Base-by-base conservation (phyloP, 2,329 filamentous ascomycete species). In the Colletotrichum tropicale region DNA sequence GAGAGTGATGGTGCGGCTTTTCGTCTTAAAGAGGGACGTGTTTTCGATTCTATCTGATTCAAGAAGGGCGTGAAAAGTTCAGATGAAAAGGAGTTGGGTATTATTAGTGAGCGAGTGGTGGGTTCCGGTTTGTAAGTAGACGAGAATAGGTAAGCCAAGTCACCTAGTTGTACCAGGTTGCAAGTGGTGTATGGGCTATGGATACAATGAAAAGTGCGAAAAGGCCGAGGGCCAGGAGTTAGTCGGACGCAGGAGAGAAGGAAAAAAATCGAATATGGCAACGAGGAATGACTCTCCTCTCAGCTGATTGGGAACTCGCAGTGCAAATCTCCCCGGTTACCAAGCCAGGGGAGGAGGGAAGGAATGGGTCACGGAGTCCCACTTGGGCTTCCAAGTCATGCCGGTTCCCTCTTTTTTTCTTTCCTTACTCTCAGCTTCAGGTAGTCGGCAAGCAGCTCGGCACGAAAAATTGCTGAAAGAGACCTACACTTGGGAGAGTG, bases 251-350 rank as follows among this genome's bases (percentile, higher is more conserved):
- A 32, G 18, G 12, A 67, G 30, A 56, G 21, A 21, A 16, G 26
- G 12, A 10, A 28, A 62, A 24, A 73, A 36, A 30, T 62, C 56
- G 64, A 56, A 64, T 67, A 72, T 67, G 72, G 61, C 68, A 71
- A 62, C 30, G 38, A 71, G 55, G 73, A 75, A 72, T 67, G 73
- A 65, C 70, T 75, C 68, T 67, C 24, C 43, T 52, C 56, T 73
- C 73, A 75, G 69, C 38, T 68, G 73, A 75, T 75, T 71, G 69
- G 64, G 34, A 67, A 52, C 36, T 62, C 61, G 56, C 70, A 21
- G 64, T 34, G 66, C 70, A 32, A 60, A 74, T 76, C 65, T 73
- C 56, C 64, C 65, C 56, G 74, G 74, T 74, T 64, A 76, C 74
- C 70, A 73, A 74, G 70, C 64, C 24, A 58, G 38, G 43, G 60